Conservation (phyloP, 768 basidiomycete species). For the Sarcomyxa edulis region DNA sequence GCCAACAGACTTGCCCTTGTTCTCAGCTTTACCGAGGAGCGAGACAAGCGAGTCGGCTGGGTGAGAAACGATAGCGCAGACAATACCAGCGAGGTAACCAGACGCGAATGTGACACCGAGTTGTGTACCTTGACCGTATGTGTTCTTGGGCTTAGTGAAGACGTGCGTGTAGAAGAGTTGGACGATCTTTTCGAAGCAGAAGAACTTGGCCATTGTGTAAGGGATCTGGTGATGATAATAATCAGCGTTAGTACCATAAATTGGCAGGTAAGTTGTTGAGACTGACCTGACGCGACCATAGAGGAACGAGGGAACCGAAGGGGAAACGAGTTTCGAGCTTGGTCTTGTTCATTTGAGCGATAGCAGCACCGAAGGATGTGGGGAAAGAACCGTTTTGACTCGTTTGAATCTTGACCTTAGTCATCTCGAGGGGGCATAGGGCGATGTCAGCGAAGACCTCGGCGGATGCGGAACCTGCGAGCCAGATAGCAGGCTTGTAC, state of each 20-base stretch:
- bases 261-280: not conserved
- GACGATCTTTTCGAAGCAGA: constrained; percentile 89
- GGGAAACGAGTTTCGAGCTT: constrained; percentile 75
- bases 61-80: constrained; percentile 94
- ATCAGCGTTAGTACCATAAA: not conserved
- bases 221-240: constrained; percentile 56
- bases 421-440: constrained; percentile 93
- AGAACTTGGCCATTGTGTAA: constrained; percentile 99
- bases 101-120: constrained; percentile 87
- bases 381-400: constrained; percentile 74
- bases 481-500: constrained; percentile 90
- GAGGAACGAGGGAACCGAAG: constrained; percentile 79
- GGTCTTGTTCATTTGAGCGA: constrained; percentile 63
- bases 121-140: constrained; percentile 77
- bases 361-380: constrained; percentile 63
- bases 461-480: constrained; percentile 89
- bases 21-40: constrained; percentile 83
- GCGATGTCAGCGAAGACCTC: constrained; percentile 96
- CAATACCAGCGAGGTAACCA: constrained; percentile 93
- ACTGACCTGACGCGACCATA: constrained; percentile 82
- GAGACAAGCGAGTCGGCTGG: constrained; percentile 94
- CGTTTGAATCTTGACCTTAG: constrained; percentile 89
- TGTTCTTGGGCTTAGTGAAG: constrained; percentile 73
- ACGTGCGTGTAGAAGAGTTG: constrained; percentile 85
- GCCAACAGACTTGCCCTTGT: constrained; percentile 77